Evolutionary conservation across 176 grass and related monocot species (phyloP).

Genomic region (Rhynchospora pubera): DNA sequence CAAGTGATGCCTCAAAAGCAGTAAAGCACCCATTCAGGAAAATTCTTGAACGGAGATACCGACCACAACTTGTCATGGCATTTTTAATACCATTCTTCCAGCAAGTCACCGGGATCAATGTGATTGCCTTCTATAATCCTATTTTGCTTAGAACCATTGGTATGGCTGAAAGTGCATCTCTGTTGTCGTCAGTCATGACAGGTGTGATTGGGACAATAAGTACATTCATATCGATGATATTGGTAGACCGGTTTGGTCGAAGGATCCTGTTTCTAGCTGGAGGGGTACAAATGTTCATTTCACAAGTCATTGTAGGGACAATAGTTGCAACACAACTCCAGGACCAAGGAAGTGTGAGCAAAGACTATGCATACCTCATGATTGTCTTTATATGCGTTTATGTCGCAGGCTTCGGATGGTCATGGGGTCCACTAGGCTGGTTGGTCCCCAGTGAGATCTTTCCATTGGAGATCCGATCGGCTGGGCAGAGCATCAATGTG

Average conservation of each 20-base stretch:
- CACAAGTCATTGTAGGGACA: constrained; percentile 7
- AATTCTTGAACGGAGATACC: constrained; percentile 13
- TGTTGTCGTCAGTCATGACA: constrained; percentile 12
- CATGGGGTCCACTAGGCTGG: constrained; percentile 18
- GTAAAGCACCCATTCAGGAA: constrained; percentile 8
- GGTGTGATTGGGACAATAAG: background rate
- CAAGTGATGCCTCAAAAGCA: background rate
- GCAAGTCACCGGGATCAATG: constrained; percentile 25
- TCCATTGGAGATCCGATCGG: constrained; percentile 17
- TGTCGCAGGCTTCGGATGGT: background rate
- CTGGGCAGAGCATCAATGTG: constrained; percentile 22
- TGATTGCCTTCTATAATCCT: constrained; percentile 10
- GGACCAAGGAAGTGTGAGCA: constrained; percentile 20
- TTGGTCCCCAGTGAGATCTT: constrained; percentile 17
- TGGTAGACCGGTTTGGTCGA: constrained; percentile 8
- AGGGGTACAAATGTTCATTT: constrained; percentile 11
- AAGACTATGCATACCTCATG: constrained; percentile 14
- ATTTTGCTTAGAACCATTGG: constrained; percentile 20
- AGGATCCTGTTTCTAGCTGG: constrained; percentile 11
- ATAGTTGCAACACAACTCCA: constrained; percentile 9
- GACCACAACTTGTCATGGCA: constrained; percentile 14
- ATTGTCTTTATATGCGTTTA: background rate
- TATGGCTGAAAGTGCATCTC: background rate
- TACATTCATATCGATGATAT: constrained; percentile 14
- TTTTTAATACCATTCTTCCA: constrained; percentile 20